These are phyloP conservation scores for Ophiostoma triangulosporum DNA, from an alignment of 2,329 filamentous ascomycete species.

Conservation along the genomic window DNA sequence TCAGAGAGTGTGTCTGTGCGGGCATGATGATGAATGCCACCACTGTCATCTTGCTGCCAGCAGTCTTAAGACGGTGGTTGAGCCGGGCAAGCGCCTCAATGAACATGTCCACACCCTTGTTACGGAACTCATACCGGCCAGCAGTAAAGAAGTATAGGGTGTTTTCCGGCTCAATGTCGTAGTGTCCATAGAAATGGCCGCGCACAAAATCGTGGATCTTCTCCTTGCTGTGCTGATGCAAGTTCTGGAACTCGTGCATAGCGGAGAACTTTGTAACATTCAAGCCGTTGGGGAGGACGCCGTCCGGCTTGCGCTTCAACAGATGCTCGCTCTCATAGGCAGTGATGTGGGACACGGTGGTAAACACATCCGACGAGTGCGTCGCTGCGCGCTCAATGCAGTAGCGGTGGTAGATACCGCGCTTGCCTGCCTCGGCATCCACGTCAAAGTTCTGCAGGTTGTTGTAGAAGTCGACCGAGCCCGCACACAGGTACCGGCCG, in stretches of 20 bases:
- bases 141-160: conserved; percentile 97
- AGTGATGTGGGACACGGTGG: conserved; percentile 95
- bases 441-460: conserved; percentile 95
- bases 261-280: conserved; percentile 98
- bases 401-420: conserved; percentile 96
- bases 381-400: conserved; percentile 92
- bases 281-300: conserved; percentile 87
- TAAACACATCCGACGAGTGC: conserved; percentile 91
- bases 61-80: conserved; percentile 79
- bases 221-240: conserved; percentile 92
- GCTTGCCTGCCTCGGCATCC: conserved; percentile 90
- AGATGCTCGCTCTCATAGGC: conserved; percentile 97
- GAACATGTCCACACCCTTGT: conserved; percentile 99
- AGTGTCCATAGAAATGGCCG: conserved; percentile 96
- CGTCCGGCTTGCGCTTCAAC: conserved; percentile 93
- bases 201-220: conserved; percentile 98
- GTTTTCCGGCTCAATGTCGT: conserved; percentile 92
- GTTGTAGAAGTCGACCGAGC: conserved; percentile 98
- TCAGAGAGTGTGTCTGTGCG: conserved; percentile 85
- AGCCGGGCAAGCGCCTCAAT: conserved; percentile 89
- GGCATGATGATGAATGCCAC: conserved; percentile 99
- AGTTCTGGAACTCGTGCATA: conserved; percentile 96
- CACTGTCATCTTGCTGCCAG: conserved; percentile 81
- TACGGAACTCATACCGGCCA: conserved; percentile 92
- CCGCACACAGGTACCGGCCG: conserved; percentile 90